Conservation (phyloP, 2,329 filamentous ascomycete genomes). For the Keithomyces neogunnii region DNA sequence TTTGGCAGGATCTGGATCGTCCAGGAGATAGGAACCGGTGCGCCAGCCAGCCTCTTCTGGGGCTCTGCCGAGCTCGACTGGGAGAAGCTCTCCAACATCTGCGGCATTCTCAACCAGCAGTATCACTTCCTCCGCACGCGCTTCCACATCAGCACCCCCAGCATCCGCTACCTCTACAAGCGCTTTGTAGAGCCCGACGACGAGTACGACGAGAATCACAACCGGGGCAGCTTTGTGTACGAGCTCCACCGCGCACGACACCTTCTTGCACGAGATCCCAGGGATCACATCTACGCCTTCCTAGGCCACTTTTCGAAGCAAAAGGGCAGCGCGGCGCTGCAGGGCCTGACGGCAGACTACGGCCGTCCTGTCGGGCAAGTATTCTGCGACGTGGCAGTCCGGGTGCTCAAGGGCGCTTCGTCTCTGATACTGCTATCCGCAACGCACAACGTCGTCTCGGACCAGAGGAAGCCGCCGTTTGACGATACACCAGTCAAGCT, state of each 20-base stretch:
- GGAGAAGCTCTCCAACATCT: constrained; percentile 21
- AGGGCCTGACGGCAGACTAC: constrained; percentile 20
- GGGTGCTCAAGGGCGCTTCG: constrained; percentile 18
- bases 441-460: constrained; percentile 13
- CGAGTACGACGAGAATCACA: constrained; percentile 17
- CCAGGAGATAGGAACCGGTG: constrained; percentile 26
- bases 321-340: constrained; percentile 14
- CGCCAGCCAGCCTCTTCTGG: constrained; percentile 26
- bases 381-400: constrained; percentile 23
- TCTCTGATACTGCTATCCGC: constrained; percentile 23
- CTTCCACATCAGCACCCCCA: constrained; percentile 22
- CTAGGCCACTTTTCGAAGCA: constrained; percentile 25
- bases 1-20: constrained; percentile 29
- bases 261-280: constrained; percentile 21
- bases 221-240: constrained; percentile 26
- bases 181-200: constrained; percentile 25
- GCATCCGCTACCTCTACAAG: constrained; percentile 22
- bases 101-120: constrained; percentile 21
- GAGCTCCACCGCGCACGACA: constrained; percentile 27
- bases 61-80: constrained; percentile 23
- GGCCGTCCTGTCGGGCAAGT: constrained; percentile 20
- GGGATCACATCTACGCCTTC: constrained; percentile 27
- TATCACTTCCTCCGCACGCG: constrained; percentile 23
- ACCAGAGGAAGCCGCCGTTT: background rate
- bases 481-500: constrained; percentile 6